Conservation (phyloP, 176 grass and related monocot species). For the Eragrostis nindensis region DNA sequence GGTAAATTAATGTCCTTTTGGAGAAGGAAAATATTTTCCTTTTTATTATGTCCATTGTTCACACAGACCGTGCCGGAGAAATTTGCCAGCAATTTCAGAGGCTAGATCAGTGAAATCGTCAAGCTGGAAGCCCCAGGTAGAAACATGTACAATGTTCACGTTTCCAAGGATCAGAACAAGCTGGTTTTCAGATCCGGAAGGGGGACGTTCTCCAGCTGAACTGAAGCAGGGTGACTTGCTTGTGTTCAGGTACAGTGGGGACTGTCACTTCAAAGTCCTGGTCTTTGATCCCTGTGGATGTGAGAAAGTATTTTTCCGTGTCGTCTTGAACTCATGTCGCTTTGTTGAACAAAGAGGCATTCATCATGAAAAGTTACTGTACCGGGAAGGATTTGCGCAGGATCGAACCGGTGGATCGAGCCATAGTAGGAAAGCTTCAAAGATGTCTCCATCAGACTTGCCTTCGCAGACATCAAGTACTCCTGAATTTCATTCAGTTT, state of each 20-base stretch:
- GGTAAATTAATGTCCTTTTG: background rate
- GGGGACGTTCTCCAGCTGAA: slow-evolving; percentile 34
- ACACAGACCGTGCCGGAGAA: slow-evolving; percentile 44
- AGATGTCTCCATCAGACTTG: background rate
- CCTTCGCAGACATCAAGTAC: slow-evolving; percentile 12
- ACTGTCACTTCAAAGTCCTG: slow-evolving; percentile 47
- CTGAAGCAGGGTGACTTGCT: slow-evolving; percentile 38
- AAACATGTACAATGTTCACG: slow-evolving; percentile 31
- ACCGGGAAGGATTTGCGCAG: background rate
- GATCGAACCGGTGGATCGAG: background rate
- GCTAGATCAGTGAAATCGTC: slow-evolving; percentile 23
- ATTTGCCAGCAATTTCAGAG: slow-evolving; percentile 36
- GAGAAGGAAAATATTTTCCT: background rate
- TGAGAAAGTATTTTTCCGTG: slow-evolving; percentile 28
- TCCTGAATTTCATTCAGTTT: background rate
- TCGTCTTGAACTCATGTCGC: background rate
- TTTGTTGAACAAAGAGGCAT: too few species aligned
- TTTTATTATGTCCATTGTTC: background rate
- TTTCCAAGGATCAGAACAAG: slow-evolving; percentile 32
- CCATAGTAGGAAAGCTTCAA: background rate
- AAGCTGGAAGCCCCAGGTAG: slow-evolving; percentile 41
- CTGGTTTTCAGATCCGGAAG: slow-evolving; percentile 36
- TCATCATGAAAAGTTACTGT: too few species aligned
- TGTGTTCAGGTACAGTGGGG: slow-evolving; percentile 41
- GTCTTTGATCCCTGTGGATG: slow-evolving; percentile 51